phyloP scores from a whole-genome alignment of 257 asterid genomes.

The Forsythia suspensa region DNA sequence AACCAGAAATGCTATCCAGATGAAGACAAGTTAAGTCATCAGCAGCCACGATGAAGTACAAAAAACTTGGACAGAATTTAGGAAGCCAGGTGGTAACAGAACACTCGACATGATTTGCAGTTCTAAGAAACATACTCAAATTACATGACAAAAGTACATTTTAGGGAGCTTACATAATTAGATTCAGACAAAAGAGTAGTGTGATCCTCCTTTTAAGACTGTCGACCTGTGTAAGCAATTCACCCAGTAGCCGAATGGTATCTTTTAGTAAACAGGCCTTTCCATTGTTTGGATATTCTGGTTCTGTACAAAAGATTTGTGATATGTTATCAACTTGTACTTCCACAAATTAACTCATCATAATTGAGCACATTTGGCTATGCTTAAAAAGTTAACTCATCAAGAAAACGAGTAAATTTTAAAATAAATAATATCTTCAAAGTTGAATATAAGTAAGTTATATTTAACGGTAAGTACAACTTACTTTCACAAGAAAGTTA shows the following conservation, averaged over 20 bases:
- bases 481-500: background rate
- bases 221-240: constrained; percentile 48
- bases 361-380: background rate
- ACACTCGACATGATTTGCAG: background rate
- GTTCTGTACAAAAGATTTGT: constrained; percentile 29
- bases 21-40: background rate
- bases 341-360: background rate
- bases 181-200: constrained; percentile 55
- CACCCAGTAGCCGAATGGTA: constrained; percentile 49
- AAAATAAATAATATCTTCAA: background rate
- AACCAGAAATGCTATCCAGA: background rate
- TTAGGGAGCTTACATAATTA: constrained; percentile 48
- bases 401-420: too few relatives aligned
- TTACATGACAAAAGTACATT: constrained; percentile 4
- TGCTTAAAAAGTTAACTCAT: background rate
- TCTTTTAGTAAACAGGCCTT: constrained; percentile 61
- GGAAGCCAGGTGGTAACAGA: background rate
- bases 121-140: too few relatives aligned
- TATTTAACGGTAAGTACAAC: background rate
- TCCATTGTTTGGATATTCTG: constrained; percentile 48
- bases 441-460: background rate
- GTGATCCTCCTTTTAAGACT: constrained; percentile 54
- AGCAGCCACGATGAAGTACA: background rate
- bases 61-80: background rate
- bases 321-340: background rate